Evolutionary conservation across 2,329 filamentous ascomycete species (phyloP).

Genomic region (Penicillium sp.): DNA sequence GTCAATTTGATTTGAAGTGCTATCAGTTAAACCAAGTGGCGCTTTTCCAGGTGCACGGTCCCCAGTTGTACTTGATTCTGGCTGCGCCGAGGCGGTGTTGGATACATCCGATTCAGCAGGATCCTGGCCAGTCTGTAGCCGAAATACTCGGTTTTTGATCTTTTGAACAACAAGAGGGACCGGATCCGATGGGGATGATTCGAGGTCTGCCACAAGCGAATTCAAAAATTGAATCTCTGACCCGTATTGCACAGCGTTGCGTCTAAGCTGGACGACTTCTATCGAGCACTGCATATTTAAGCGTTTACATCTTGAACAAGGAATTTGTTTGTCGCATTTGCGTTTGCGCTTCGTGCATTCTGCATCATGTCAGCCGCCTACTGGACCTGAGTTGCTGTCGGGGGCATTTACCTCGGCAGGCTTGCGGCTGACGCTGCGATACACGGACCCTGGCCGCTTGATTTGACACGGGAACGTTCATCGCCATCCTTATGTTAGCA

Average conservation of each 20-base stretch:
- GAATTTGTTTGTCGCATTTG: slow-evolving; percentile 27
- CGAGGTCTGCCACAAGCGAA: slow-evolving; percentile 22
- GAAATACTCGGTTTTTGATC: slow-evolving; percentile 21
- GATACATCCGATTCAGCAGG: background rate
- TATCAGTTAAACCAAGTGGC: slow-evolving; percentile 4
- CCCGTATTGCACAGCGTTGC: slow-evolving; percentile 25
- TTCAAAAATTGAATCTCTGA: slow-evolving; percentile 28
- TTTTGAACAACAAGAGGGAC: slow-evolving; percentile 7
- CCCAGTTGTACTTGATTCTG: slow-evolving; percentile 5
- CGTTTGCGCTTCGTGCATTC: slow-evolving; percentile 29
- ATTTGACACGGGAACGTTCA: background rate
- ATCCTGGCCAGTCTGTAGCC: slow-evolving; percentile 20
- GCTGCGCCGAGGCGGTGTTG: background rate
- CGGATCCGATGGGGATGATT: slow-evolving; percentile 11
- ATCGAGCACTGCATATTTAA: slow-evolving; percentile 26
- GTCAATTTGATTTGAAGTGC: slow-evolving; percentile 17
- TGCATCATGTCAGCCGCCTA: slow-evolving; percentile 13
- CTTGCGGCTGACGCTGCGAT: slow-evolving; percentile 26
- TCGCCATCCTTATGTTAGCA: background rate
- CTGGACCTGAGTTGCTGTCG: background rate
- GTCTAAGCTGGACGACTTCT: slow-evolving; percentile 25
- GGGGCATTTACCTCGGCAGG: slow-evolving; percentile 22
- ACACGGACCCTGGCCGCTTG: slow-evolving; percentile 15
- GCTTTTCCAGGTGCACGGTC: slow-evolving; percentile 3
- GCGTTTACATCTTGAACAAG: slow-evolving; percentile 24